Evolutionary conservation across 2,329 filamentous ascomycete genomes (phyloP).

Genomic region (Cryphonectria nitschkei): DNA sequence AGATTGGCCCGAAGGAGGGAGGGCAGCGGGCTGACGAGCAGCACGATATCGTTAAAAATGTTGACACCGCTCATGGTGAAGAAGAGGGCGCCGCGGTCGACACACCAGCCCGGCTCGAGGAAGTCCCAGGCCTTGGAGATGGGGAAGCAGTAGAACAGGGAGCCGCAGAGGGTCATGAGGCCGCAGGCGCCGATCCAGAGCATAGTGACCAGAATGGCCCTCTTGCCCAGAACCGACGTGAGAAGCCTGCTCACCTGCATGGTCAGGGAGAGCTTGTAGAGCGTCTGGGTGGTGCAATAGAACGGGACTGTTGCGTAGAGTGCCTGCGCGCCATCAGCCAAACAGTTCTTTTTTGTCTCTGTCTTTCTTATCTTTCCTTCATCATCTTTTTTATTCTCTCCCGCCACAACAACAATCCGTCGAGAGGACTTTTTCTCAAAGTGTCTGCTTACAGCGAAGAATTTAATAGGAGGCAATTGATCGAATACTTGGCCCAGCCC

Average conservation of each 20-base stretch:
- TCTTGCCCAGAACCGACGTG: constrained; percentile 31
- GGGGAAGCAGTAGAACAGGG: constrained; percentile 36
- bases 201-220: constrained; percentile 32
- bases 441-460: constrained; percentile 26
- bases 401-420: not conserved
- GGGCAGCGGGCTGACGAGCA: constrained; percentile 36
- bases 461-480: constrained; percentile 9
- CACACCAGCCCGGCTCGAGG: constrained; percentile 29
- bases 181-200: constrained; percentile 34
- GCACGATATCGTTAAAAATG: constrained; percentile 37
- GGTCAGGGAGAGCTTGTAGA: constrained; percentile 37
- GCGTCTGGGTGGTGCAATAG: constrained; percentile 34
- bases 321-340: constrained; percentile 21
- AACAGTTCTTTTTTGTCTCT: too few species aligned
- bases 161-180: constrained; percentile 34
- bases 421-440: not conserved
- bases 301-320: constrained; percentile 35
- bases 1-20: constrained; percentile 41
- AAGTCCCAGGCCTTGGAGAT: constrained; percentile 33
- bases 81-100: constrained; percentile 32
- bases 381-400: too few species aligned
- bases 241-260: constrained; percentile 36
- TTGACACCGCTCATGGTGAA: constrained; percentile 38
- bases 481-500: constrained; percentile 30
- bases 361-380: too few species aligned